phyloP scores from a whole-genome alignment of 768 basidiomycete genomes.

The Suillus paluster region DNA sequence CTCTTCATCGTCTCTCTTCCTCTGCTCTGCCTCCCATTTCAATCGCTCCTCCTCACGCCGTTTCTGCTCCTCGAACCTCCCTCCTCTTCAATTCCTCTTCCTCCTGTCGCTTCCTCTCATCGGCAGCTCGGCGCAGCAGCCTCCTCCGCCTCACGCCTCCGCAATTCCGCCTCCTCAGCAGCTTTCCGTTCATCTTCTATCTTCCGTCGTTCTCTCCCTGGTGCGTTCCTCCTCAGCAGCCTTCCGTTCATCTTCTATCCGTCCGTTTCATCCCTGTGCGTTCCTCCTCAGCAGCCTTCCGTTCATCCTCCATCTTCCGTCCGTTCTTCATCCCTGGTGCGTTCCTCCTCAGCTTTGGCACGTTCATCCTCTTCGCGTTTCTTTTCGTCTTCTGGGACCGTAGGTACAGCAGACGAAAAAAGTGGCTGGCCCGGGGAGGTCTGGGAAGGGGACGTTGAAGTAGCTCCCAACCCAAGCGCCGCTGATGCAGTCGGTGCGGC shows the following conservation, averaged over 20 bases:
- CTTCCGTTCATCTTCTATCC: conserved; percentile 43
- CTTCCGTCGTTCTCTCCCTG: conserved; percentile 9
- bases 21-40: conserved; percentile 17
- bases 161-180: conserved; percentile 18
- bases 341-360: conserved; percentile 40
- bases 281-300: conserved; percentile 19
- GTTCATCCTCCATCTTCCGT: conserved; percentile 34
- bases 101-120: conserved; percentile 36
- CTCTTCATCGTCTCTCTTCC: conserved; percentile 18
- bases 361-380: conserved; percentile 49
- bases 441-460: conserved; percentile 11
- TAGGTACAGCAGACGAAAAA: conserved; percentile 19
- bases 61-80: conserved; percentile 30
- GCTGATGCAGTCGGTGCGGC: conserved; percentile 3
- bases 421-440: conserved; percentile 5
- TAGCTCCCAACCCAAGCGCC: conserved; percentile 8
- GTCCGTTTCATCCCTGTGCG: no score
- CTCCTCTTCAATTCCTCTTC: conserved; percentile 16
- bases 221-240: no score
- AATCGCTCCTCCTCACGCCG: conserved; percentile 22
- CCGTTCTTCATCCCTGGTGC: conserved; percentile 17
- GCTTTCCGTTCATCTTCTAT: conserved; percentile 34
- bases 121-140: conserved; percentile 9
- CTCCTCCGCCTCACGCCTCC: conserved; percentile 19
- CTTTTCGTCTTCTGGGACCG: conserved; percentile 40